Percentiles rank a stretch among this genome's conserved stretches.
phyloP scores from a whole-genome alignment of 2,329 filamentous ascomycete genomes.

The Didymella lethalis region DNA sequence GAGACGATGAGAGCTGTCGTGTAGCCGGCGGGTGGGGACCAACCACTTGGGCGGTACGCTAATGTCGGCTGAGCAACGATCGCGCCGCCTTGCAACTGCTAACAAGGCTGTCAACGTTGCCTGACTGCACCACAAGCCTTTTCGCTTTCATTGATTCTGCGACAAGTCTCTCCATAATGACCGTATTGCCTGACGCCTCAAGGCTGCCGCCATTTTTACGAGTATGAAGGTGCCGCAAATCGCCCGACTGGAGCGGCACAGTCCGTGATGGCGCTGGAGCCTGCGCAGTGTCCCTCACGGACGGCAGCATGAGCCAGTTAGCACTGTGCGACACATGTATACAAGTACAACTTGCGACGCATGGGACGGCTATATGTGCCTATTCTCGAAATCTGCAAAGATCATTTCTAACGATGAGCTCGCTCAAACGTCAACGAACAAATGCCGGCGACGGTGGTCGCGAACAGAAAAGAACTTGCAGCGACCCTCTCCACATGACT shows the following conservation, averaged over 20 bases:
- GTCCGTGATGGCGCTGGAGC: slow-evolving; percentile 10
- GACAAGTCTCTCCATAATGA: background rate
- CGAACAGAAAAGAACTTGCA: slow-evolving; percentile 16
- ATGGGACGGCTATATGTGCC: background rate
- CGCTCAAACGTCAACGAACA: slow-evolving; percentile 15
- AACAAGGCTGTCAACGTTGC: slow-evolving; percentile 1
- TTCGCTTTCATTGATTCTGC: background rate
- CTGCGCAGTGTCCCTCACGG: slow-evolving; percentile 7
- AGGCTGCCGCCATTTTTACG: slow-evolving; percentile 9
- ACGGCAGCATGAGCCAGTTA: slow-evolving; percentile 7
- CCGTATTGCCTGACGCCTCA: background rate
- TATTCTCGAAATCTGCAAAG: background rate
- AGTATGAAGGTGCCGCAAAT: slow-evolving; percentile 1
- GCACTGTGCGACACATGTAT: slow-evolving; percentile 17
- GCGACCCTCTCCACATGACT: background rate
- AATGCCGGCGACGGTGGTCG: background rate
- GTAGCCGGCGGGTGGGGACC: background rate
- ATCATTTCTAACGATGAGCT: background rate
- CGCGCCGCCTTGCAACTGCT: slow-evolving; percentile 1
- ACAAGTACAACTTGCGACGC: slow-evolving; percentile 10
- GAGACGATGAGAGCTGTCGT: background rate
- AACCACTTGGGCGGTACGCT: background rate
- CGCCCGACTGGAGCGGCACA: slow-evolving; percentile 9
- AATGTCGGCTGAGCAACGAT: background rate
- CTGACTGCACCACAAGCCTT: background rate